Conservation (phyloP, 495 filamentous ascomycete genomes). For the Penicillium canescens region DNA sequence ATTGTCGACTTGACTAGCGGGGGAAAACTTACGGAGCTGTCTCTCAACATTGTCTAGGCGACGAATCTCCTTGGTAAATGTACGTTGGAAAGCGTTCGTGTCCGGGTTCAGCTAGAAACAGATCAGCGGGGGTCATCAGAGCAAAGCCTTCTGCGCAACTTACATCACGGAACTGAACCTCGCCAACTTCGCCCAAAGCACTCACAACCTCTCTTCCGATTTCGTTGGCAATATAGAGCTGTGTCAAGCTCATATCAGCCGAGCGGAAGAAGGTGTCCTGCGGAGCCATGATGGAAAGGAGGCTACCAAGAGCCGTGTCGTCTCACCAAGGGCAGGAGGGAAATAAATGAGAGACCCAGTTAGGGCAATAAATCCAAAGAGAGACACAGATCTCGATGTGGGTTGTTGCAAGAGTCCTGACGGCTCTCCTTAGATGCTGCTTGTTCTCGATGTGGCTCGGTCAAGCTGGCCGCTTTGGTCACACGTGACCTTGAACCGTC, state of each 20-base stretch:
- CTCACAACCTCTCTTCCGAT: slow-evolving; percentile 97
- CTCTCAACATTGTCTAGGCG: slow-evolving; percentile 97
- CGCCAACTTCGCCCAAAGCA: slow-evolving; percentile 90
- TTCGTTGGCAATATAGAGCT: slow-evolving; percentile 98
- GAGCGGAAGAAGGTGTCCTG: slow-evolving; percentile 98
- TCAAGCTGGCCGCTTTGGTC: slow-evolving; percentile 19
- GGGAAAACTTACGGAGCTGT: slow-evolving; percentile 74
- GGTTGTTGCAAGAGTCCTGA: not conserved
- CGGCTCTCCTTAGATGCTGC: slow-evolving; percentile 5
- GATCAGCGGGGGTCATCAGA: not conserved
- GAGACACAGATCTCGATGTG: slow-evolving; percentile 14
- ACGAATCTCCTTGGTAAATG: slow-evolving; percentile 96
- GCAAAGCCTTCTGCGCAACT: slow-evolving; percentile 30
- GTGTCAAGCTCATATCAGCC: slow-evolving; percentile 99
- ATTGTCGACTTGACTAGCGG: too few relatives aligned
- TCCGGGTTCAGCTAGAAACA: slow-evolving; percentile 79
- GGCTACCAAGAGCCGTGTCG: slow-evolving; percentile 29
- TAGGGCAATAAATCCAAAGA: slow-evolving; percentile 10
- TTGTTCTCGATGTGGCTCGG: slow-evolving; percentile 14
- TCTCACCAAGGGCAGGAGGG: slow-evolving; percentile 22
- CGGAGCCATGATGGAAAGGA: slow-evolving; percentile 46
- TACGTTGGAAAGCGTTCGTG: slow-evolving; percentile 90
- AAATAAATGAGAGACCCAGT: slow-evolving; percentile 3
- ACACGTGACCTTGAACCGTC: too few relatives aligned
- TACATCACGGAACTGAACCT: slow-evolving; percentile 97